A percentile compares a stretch with the other conserved stretches of the same genome.
These are phyloP conservation scores for Gentiana straminea DNA, from an alignment of 257 asterid species.

Conservation along the genomic window DNA sequence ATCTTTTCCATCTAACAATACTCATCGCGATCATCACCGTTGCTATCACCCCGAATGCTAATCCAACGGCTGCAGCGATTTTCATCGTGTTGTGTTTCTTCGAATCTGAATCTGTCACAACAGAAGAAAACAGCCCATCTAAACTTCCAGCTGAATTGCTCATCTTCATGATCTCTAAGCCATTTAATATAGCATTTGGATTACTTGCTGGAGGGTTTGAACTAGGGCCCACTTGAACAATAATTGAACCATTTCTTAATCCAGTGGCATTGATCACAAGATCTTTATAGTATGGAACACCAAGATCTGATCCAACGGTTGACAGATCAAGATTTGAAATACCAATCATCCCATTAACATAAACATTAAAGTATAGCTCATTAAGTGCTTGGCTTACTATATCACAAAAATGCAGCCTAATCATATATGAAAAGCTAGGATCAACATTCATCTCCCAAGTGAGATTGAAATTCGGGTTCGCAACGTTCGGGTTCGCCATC, in stretches of 20 bases:
- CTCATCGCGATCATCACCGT: slow-evolving; percentile 22
- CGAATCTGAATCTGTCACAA: slow-evolving; percentile 14
- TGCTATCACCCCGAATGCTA: slow-evolving; percentile 33
- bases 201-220: slow-evolving; percentile 27
- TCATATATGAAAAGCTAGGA: slow-evolving; percentile 63
- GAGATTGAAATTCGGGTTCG: slow-evolving; percentile 60
- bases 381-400: slow-evolving; percentile 56
- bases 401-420: slow-evolving; percentile 82
- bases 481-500: slow-evolving; percentile 62
- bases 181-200: slow-evolving; percentile 83
- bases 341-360: slow-evolving; percentile 43
- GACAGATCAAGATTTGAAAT: slow-evolving; percentile 71
- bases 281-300: slow-evolving; percentile 66
- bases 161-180: slow-evolving; percentile 82
- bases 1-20: slow-evolving; percentile 25
- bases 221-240: slow-evolving; percentile 65
- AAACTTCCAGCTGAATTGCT: slow-evolving; percentile 75
- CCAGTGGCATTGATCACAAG: slow-evolving; percentile 58
- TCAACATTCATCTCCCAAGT: slow-evolving; percentile 76
- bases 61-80: slow-evolving; percentile 39
- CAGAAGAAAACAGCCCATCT: slow-evolving; percentile 67
- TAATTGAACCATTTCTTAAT: slow-evolving; percentile 37
- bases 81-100: slow-evolving; percentile 18
- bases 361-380: slow-evolving; percentile 85
- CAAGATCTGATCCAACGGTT: slow-evolving; percentile 53